These are phyloP conservation scores for Hibiscus mutabilis DNA, from an alignment of 345 rosid species.

Conservation along the genomic window DNA sequence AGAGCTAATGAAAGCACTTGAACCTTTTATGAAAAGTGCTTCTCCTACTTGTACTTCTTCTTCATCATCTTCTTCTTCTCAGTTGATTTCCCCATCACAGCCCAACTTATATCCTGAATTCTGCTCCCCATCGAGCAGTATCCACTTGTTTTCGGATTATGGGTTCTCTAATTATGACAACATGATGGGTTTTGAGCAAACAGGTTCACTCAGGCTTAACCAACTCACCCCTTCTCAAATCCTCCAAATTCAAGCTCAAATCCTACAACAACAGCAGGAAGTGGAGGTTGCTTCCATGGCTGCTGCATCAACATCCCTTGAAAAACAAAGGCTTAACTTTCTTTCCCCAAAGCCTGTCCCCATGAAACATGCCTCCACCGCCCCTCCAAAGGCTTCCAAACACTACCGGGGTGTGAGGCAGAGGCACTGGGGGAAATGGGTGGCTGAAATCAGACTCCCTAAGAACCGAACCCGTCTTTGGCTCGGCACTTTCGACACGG, in stretches of 20 bases:
- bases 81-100: not conserved
- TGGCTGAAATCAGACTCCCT: conserved; percentile 90
- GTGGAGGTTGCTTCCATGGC: conserved; percentile 13
- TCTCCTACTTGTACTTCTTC: conserved; percentile 37
- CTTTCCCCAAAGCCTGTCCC: conserved; percentile 49
- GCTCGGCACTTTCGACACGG: conserved; percentile 93
- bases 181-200: conserved; percentile 30
- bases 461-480: conserved; percentile 85
- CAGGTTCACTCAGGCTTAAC: conserved; percentile 46
- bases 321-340: conserved; percentile 19
- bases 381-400: conserved; percentile 40
- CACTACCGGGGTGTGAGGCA: conserved; percentile 88
- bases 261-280: conserved; percentile 27
- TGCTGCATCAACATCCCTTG: not conserved
- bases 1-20: conserved; percentile 56
- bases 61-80: conserved; percentile 4
- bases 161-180: conserved; percentile 9
- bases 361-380: conserved; percentile 39
- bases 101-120: conserved; percentile 16
- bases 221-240: conserved; percentile 25
- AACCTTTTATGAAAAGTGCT: conserved; percentile 44
- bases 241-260: conserved; percentile 54
- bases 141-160: conserved; percentile 18
- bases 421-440: conserved; percentile 98
- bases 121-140: conserved; percentile 21